A percentile compares a stretch with the other conserved stretches of the same genome.
phyloP scores from a whole-genome alignment of 73 alveolate genomes.

The Stentor coeruleus region DNA sequence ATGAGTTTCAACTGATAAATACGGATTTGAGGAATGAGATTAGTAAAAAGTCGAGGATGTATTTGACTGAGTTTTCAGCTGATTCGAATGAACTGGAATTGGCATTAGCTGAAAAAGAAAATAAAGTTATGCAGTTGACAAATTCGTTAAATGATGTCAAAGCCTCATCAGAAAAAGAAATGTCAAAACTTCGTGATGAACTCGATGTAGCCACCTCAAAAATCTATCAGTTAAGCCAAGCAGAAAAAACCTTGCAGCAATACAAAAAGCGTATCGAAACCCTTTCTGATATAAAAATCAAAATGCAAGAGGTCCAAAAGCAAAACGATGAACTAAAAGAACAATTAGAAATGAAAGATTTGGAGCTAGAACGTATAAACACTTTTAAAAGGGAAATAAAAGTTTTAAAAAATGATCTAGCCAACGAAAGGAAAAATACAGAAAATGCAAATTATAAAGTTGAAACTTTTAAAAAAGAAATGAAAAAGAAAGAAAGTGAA shows the following conservation, averaged over 20 bases:
- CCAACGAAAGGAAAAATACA: neutral
- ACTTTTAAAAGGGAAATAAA: neutral
- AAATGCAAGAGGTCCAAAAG: neutral
- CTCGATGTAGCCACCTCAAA: constrained; percentile 7
- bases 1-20: neutral
- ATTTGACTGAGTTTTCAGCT: neutral
- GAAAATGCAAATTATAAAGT: neutral
- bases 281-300: neutral
- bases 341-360: neutral
- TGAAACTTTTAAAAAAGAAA: neutral
- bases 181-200: neutral
- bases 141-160: neutral
- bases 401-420: neutral
- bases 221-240: neutral
- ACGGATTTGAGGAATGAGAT: neutral
- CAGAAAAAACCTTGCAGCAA: constrained; percentile 2
- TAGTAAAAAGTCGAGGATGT: neutral
- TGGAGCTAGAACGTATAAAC: neutral
- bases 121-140: neutral
- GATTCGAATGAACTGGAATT: neutral
- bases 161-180: neutral
- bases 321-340: neutral
- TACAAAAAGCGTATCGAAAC: constrained; percentile 11
- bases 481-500: neutral
- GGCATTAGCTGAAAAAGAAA: neutral